These are phyloP conservation scores for Rhipidocladum racemiflorum DNA, from an alignment of 176 grass and related monocot genomes.

Conservation along the genomic window DNA sequence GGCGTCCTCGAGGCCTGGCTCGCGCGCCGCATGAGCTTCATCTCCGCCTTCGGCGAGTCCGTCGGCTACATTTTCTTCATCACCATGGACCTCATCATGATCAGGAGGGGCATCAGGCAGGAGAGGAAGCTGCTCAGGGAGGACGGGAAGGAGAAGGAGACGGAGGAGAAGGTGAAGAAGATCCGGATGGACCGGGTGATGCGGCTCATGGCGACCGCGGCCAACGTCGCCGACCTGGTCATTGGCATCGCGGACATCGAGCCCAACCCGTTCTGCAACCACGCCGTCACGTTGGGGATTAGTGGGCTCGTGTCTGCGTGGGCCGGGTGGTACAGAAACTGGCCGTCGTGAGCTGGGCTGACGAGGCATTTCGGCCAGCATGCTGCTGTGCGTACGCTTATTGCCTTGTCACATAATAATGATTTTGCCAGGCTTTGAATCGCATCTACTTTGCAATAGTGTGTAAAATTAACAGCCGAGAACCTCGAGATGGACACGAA, in stretches of 20 bases:
- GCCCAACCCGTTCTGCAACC: slow-evolving; percentile 91
- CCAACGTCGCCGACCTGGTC: slow-evolving; percentile 75
- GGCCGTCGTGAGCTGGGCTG: slow-evolving; percentile 54
- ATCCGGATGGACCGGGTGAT: slow-evolving; percentile 78
- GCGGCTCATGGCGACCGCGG: slow-evolving; percentile 85
- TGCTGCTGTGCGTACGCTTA: not conserved
- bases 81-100: slow-evolving; percentile 73
- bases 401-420: not conserved
- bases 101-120: slow-evolving; percentile 58
- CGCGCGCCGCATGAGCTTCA: slow-evolving; percentile 52
- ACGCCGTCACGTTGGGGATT: slow-evolving; percentile 78
- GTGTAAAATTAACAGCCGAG: not conserved
- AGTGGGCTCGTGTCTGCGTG: slow-evolving; percentile 93
- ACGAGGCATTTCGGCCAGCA: not conserved
- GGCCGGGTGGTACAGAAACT: slow-evolving; percentile 94
- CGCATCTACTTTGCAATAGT: not conserved
- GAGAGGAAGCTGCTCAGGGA: slow-evolving; percentile 41
- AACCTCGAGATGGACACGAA: not conserved
- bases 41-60: slow-evolving; percentile 82
- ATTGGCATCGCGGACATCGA: slow-evolving; percentile 72
- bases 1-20: slow-evolving; percentile 57
- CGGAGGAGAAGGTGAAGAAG: slow-evolving; percentile 39
- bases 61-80: slow-evolving; percentile 89
- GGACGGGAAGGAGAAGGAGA: not conserved
- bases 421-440: not conserved